Percentiles rank a stretch among this genome's conserved stretches.
Evolutionary conservation across 371 early-diverging fungal species (phyloP).

Genomic region (Mortierella sp.): DNA sequence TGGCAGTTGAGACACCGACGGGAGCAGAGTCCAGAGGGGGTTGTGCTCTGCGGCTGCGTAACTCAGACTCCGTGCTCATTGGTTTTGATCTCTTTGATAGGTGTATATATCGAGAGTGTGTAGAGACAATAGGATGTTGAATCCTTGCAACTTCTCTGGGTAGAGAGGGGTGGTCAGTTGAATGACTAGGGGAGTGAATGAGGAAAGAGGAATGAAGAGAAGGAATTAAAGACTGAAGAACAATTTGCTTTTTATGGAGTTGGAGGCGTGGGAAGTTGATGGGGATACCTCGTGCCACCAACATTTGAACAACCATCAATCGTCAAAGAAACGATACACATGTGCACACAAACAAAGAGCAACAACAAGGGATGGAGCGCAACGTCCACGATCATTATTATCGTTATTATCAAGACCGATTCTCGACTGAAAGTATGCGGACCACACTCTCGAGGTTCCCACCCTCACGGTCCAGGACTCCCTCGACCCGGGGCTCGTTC

Average conservation of each 20-base stretch:
- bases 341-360: no score
- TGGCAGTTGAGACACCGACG: slow-evolving; percentile 35
- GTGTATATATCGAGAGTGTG: slow-evolving; percentile 2
- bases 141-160: not conserved
- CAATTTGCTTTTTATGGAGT: no score
- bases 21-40: slow-evolving; percentile 1
- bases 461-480: slow-evolving; percentile 44
- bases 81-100: no score
- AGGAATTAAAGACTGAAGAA: not conserved
- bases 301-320: no score
- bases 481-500: slow-evolving; percentile 38
- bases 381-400: not conserved
- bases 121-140: slow-evolving; percentile 7
- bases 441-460: slow-evolving; percentile 42
- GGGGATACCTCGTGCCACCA: no score
- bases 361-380: no score
- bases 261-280: slow-evolving; percentile 1
- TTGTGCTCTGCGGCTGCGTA: slow-evolving; percentile 40
- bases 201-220: slow-evolving; percentile 3
- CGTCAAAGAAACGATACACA: no score
- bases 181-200: slow-evolving; percentile 16
- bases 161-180: slow-evolving; percentile 21
- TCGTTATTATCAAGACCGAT: no score
- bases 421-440: slow-evolving; percentile 25
- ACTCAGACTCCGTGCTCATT: slow-evolving; percentile 46